Percentiles rank a stretch among this genome's conserved stretches.
These are phyloP conservation scores for Castanea mollissima DNA, from an alignment of 306 rosid genomes.

Conservation along the genomic window DNA sequence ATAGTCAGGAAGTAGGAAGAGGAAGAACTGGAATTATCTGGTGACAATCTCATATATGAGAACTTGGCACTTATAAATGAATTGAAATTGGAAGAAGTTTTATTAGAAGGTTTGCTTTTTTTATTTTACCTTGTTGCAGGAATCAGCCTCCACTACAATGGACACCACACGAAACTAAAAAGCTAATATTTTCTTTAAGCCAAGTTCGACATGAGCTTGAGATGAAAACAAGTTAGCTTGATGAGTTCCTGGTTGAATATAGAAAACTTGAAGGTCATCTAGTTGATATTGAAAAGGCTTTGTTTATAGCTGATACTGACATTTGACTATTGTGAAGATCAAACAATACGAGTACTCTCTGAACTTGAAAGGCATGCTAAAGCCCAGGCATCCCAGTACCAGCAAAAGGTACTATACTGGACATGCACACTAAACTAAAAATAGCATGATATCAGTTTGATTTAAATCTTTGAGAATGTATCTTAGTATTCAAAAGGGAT, in stretches of 20 bases:
- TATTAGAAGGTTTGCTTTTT: slow-evolving; percentile 86
- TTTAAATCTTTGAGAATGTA: not conserved
- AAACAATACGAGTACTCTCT: slow-evolving; percentile 72
- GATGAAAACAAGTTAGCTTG: slow-evolving; percentile 55
- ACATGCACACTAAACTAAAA: not conserved
- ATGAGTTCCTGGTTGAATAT: slow-evolving; percentile 47
- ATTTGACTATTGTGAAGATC: slow-evolving; percentile 56
- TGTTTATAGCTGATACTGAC: slow-evolving; percentile 35
- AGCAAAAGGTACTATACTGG: slow-evolving; percentile 68
- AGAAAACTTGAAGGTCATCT: slow-evolving; percentile 57
- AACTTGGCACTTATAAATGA: slow-evolving; percentile 64
- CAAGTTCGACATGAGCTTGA: slow-evolving; percentile 50
- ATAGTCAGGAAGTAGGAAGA: slow-evolving; percentile 33
- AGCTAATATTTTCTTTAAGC: slow-evolving; percentile 48
- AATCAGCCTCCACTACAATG: slow-evolving; percentile 70
- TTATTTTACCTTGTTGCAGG: slow-evolving; percentile 87
- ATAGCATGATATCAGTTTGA: not conserved
- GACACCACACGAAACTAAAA: slow-evolving; percentile 73
- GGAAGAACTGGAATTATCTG: slow-evolving; percentile 32
- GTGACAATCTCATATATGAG: slow-evolving; percentile 41
- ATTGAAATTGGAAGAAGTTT: slow-evolving; percentile 62
- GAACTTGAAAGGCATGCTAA: slow-evolving; percentile 89
- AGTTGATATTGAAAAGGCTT: slow-evolving; percentile 56
- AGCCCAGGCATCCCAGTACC: slow-evolving; percentile 89
- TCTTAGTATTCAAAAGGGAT: not conserved